Evolutionary conservation across 2,329 filamentous ascomycete species (phyloP), one percentile per base, ranked within the genome.

Genomic region (Arthroderma uncinatum): DNA sequence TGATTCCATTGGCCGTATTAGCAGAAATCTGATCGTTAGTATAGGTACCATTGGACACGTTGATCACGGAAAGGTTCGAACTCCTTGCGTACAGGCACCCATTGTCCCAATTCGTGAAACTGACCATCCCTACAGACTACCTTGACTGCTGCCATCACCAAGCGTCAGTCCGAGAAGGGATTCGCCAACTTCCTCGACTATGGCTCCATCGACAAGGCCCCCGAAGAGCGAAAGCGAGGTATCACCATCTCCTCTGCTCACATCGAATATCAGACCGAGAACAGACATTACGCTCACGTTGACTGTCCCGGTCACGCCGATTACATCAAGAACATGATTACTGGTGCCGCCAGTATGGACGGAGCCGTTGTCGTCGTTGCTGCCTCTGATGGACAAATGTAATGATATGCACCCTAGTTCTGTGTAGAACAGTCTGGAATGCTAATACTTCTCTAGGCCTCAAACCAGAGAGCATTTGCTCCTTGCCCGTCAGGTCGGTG

Each of bases 271-370:
- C 78, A 89, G 67, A 98, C 93, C 73, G 89, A 95, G 0, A 81
- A 80, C 72, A 86, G 93, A 71, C 93, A 98, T 80, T 98, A 98
- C 79, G 93, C 93, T 69, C 93, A 98, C 83, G 93, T 98, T 79
- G 93, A 98, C 83, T 98, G 93, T 78, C 93, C 93, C 59, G 93
- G 93, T 77, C 93, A 98, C 86, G 93, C 93, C 77, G 93, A 98
- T 89, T 98, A 98, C 82, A 97, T 98, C 81, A 98, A 98, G 84
- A 98, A 98, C 86, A 98, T 98, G 93, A 98, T 98, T 75, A 98
- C 93, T 65, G 93, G 93, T 84, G 91, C 93, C 62, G 92, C 94
- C 69, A 95, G 90, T 81, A 98, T 98, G 93, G 93, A 98, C 69
- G 93, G 93, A 69, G 92, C 93, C 69, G 92, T 98, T 72, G 96